Base-by-base conservation (phyloP, 1,139 yeast species). In the Yamadazyma blattariae region DNA sequence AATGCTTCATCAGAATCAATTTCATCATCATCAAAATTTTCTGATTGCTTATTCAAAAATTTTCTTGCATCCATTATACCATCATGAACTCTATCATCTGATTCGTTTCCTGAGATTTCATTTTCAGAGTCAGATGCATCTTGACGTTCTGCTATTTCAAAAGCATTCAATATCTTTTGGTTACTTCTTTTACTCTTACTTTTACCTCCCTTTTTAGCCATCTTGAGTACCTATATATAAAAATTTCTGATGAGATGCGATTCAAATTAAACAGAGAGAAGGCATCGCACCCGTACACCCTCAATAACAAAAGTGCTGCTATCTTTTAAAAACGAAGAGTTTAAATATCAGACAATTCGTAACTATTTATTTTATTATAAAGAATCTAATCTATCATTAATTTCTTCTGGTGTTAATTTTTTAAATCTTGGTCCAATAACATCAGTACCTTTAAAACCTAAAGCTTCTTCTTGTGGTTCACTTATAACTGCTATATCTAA, bases 331-430 rank as follows among this genome's bases (percentile, higher is more conserved):
- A 29, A 17, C 7, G 7, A 7, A 17, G 19, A 17, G 19, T 5
- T 17, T 5, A 17, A 17, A 23, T 11, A 23, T 23, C n/a, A 23
- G 4, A 23, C 25, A n/a, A 23, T 13, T 25, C 33, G 33, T 30
- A 24, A 16, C 21, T 29, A 7, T 15, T 14, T 17, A 21, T 18
- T 30, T 30, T 23, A 35, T 26, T 71, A 90, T 69, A 90, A 77
- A 41, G 96, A 88, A 51, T 89, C 96, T 56, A 92, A 74, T 64
- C 97, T 82, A 67, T 92, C 98, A 61, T 89, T 87, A 54, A 92
- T 87, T 65, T 92, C 97, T 62, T 90, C 95, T 10, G 95, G 73
- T 22, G 90, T 65, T 51, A 92, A 74, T 57, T 83, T 85, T 57
- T 82, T 82, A 63, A 85, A 89, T 53, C 97, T 74, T 39, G 98